phyloP scores from a whole-genome alignment of 169 alveolate species.

The Plasmodium adleri region DNA sequence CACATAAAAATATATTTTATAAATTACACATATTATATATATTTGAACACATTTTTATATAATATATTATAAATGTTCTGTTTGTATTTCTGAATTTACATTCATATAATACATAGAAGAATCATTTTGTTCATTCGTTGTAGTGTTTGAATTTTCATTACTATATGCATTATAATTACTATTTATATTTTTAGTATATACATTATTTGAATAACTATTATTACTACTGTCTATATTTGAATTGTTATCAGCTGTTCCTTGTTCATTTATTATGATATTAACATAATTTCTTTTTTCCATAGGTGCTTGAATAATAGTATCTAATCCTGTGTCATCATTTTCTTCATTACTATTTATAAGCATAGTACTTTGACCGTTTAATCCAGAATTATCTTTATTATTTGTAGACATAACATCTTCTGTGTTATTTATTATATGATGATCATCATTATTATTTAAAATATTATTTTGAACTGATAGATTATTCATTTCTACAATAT shows the following conservation, averaged over 20 bases:
- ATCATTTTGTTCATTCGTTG: slow-evolving; percentile 9
- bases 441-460: too few relatives aligned
- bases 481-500: too few relatives aligned
- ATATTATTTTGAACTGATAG: too few relatives aligned
- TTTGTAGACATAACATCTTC: too few relatives aligned
- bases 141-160: slow-evolving; percentile 32
- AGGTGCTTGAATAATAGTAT: not conserved
- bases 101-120: slow-evolving; percentile 54
- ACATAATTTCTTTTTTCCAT: slow-evolving; percentile 22
- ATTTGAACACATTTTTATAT: not conserved
- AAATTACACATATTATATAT: too few relatives aligned
- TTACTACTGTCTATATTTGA: not conserved
- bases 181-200: slow-evolving; percentile 13
- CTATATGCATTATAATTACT: slow-evolving; percentile 17
- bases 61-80: slow-evolving; percentile 23
- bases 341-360: slow-evolving; percentile 1
- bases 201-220: slow-evolving; percentile 25
- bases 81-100: slow-evolving; percentile 47
- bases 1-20: too few relatives aligned
- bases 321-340: not conserved
- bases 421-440: too few relatives aligned
- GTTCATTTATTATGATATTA: slow-evolving; percentile 10
- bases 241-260: slow-evolving; percentile 8
- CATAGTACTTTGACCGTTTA: not conserved
- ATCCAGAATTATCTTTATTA: not conserved